These are phyloP conservation scores for Chalciporus sp. DNA, from an alignment of 1,284 basidiomycete genomes.

Conservation along the genomic window DNA sequence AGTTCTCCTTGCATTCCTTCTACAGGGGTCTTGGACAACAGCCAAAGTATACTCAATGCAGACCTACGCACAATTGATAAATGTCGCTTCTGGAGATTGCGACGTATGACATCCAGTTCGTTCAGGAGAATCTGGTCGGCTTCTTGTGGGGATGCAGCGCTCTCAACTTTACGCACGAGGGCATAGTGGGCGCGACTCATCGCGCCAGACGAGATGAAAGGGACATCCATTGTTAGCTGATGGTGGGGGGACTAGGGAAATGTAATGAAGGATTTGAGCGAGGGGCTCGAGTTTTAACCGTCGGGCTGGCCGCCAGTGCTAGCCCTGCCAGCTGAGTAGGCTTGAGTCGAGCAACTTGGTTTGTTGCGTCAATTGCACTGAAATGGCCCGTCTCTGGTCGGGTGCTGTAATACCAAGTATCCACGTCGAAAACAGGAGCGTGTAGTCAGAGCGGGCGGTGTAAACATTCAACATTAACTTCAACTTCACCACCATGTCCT, in stretches of 20 bases:
- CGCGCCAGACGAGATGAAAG: slow-evolving; percentile 75
- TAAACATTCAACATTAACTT: slow-evolving; percentile 8
- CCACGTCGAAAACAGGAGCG: neutral
- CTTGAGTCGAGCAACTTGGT: neutral
- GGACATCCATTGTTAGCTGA: slow-evolving; percentile 59
- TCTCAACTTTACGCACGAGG: slow-evolving; percentile 70
- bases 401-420: slow-evolving; percentile 3
- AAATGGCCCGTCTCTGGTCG: slow-evolving; percentile 22
- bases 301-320: neutral
- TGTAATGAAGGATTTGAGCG: neutral
- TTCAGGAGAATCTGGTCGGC: slow-evolving; percentile 59
- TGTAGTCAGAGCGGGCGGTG: neutral
- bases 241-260: neutral
- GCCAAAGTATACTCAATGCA: slow-evolving; percentile 1
- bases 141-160: slow-evolving; percentile 50
- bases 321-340: too few relatives aligned
- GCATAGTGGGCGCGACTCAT: slow-evolving; percentile 71
- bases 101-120: slow-evolving; percentile 60
- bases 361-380: slow-evolving; percentile 1
- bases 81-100: slow-evolving; percentile 48
- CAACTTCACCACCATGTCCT: slow-evolving; percentile 25
- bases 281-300: neutral
- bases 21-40: slow-evolving; percentile 30
- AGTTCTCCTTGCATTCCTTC: slow-evolving; percentile 60
- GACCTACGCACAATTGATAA: slow-evolving; percentile 51